Evolutionary conservation across 441 rosid genomes (phyloP).

Genomic region (Daphne laureola): DNA sequence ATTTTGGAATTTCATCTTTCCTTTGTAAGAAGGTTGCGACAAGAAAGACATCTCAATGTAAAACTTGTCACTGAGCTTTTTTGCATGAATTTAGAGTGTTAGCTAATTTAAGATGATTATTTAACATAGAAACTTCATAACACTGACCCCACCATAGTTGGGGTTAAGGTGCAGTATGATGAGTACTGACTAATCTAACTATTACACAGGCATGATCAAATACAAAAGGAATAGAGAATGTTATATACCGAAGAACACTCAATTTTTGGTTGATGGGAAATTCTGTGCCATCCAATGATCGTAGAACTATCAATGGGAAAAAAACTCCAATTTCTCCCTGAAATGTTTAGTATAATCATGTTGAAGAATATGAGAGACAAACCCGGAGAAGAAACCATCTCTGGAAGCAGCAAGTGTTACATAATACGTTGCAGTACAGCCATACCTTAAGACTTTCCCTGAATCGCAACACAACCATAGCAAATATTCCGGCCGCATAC

Average conservation of each 20-base stretch:
- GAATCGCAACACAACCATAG: conserved; percentile 83
- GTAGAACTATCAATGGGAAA: conserved; percentile 91
- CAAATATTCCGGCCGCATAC: conserved; percentile 98
- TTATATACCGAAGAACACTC: conserved; percentile 80
- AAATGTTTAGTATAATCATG: conserved; percentile 13
- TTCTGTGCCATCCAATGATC: conserved; percentile 84
- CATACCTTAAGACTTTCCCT: conserved; percentile 98
- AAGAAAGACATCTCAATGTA: too few species aligned
- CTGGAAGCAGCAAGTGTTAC: conserved; percentile 5
- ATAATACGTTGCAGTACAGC: conserved; percentile 17
- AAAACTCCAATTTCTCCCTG: conserved; percentile 99
- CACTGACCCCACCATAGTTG: too few species aligned
- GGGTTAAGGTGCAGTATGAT: too few species aligned
- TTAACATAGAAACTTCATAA: too few species aligned
- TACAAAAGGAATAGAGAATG: background rate
- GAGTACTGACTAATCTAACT: too few species aligned
- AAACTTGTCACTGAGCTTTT: too few species aligned
- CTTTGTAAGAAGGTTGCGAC: too few species aligned
- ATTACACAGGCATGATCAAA: too few species aligned
- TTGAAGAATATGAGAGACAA: conserved; percentile 13
- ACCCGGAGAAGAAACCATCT: conserved; percentile 4
- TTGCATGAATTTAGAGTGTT: too few species aligned
- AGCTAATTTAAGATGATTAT: too few species aligned
- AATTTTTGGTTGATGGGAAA: conserved; percentile 70
- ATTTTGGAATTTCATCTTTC: too few species aligned